phyloP scores from a whole-genome alignment of 805 yeast genomes.

The Zygosaccharomyces lentus region DNA sequence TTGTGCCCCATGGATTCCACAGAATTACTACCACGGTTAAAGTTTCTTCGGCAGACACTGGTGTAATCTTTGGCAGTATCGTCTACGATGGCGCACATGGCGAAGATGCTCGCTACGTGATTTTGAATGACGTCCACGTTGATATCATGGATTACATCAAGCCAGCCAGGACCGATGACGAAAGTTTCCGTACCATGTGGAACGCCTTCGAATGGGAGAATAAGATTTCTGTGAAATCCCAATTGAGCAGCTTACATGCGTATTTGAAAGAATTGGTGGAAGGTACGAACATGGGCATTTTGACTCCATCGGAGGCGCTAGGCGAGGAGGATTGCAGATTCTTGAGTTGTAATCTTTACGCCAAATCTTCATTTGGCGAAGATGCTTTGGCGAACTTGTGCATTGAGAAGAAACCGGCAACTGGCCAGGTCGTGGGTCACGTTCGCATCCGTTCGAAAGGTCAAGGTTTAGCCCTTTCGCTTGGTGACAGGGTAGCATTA shows the following conservation, averaged over 20 bases:
- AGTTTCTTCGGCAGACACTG: constrained; percentile 96
- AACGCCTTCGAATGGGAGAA: constrained; percentile 99
- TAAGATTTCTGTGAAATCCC: constrained; percentile 83
- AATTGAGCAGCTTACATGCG: constrained; percentile 59
- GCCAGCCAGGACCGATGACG: constrained; percentile 88
- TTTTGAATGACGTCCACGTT: constrained; percentile 89
- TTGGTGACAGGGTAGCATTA: constrained; percentile 91
- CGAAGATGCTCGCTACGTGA: constrained; percentile 82
- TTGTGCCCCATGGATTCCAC: constrained; percentile 97
- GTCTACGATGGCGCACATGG: constrained; percentile 95
- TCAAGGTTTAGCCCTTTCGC: constrained; percentile 90
- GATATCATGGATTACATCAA: constrained; percentile 97
- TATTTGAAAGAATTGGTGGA: constrained; percentile 65
- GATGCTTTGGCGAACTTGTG: constrained; percentile 95
- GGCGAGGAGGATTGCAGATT: constrained; percentile 77
- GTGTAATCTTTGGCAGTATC: constrained; percentile 95
- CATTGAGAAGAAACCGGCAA: constrained; percentile 68
- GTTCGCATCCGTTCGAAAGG: constrained; percentile 96
- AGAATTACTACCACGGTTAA: constrained; percentile 83
- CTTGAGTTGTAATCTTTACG: constrained; percentile 89
- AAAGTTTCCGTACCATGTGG: constrained; percentile 96
- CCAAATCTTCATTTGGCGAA: constrained; percentile 92
- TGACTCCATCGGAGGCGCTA: constrained; percentile 87
- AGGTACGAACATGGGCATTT: constrained; percentile 90
- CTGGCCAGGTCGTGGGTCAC: constrained; percentile 81